phyloP scores from a whole-genome alignment of 2,329 filamentous ascomycete species.

The Sarocladium strictum region DNA sequence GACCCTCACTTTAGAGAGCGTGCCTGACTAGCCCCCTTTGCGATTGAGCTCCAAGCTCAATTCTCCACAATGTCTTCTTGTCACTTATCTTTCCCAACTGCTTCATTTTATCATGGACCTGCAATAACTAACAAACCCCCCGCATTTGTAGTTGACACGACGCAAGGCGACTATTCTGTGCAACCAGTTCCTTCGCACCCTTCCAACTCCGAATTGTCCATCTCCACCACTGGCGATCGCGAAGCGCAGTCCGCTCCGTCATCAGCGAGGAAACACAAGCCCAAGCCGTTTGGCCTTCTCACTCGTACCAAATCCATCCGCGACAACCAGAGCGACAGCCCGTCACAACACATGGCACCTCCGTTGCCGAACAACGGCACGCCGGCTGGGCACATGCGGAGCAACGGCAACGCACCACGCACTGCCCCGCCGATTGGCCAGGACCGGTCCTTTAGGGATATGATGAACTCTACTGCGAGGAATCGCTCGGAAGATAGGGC shows the following conservation, averaged over 20 bases:
- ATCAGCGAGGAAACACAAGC: conserved; percentile 42
- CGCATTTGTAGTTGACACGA: neutral
- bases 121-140: conserved; percentile 6
- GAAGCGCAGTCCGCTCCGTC: conserved; percentile 30
- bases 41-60: too few relatives aligned
- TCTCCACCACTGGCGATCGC: conserved; percentile 42
- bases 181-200: conserved; percentile 29
- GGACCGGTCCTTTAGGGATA: conserved; percentile 62
- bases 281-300: conserved; percentile 49
- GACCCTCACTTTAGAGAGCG: too few relatives aligned
- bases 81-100: too few relatives aligned
- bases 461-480: conserved; percentile 58
- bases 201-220: conserved; percentile 46
- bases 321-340: conserved; percentile 40
- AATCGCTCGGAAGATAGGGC: conserved; percentile 70
- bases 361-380: conserved; percentile 18
- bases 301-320: conserved; percentile 46
- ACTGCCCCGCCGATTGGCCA: conserved; percentile 59
- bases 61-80: too few relatives aligned
- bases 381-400: conserved; percentile 10
- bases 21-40: too few relatives aligned
- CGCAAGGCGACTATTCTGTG: conserved; percentile 4
- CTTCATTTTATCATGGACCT: neutral
- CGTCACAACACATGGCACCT: conserved; percentile 26
- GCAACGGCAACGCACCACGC: conserved; percentile 28